phyloP scores from a whole-genome alignment of 1,284 basidiomycete species.

The Moesziomyces parantarcticus region DNA sequence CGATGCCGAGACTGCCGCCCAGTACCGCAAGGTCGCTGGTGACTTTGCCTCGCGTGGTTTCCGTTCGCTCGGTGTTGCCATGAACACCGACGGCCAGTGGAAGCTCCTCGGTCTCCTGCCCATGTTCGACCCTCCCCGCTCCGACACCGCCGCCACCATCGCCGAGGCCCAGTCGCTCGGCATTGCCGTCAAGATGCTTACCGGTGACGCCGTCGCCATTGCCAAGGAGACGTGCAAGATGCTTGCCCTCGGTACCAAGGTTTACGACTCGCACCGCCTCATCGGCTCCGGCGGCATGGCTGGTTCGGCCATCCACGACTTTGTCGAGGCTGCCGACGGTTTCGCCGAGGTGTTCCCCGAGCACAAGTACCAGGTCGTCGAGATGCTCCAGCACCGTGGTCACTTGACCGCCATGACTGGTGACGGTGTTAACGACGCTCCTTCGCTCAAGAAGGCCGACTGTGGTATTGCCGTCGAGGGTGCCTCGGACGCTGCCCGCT shows the following conservation, averaged over 20 bases:
- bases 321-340: conserved; percentile 73
- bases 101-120: conserved; percentile 71
- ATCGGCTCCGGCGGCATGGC: conserved; percentile 72
- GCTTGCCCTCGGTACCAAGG: conserved; percentile 72
- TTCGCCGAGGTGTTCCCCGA: conserved; percentile 75
- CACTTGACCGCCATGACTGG: conserved; percentile 73
- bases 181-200: conserved; percentile 74
- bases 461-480: conserved; percentile 72
- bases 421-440: conserved; percentile 70
- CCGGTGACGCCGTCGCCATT: conserved; percentile 74
- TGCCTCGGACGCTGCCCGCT: conserved; percentile 71
- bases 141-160: conserved; percentile 73
- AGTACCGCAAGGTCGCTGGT: conserved; percentile 70
- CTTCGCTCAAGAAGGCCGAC: conserved; percentile 71
- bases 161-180: conserved; percentile 72
- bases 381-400: conserved; percentile 72
- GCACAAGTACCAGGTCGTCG: conserved; percentile 73
- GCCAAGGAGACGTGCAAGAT: conserved; percentile 73
- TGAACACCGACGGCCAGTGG: conserved; percentile 72
- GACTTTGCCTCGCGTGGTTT: conserved; percentile 73
- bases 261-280: conserved; percentile 73
- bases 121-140: conserved; percentile 73
- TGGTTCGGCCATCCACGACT: conserved; percentile 72
- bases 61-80: conserved; percentile 73
- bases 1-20: conserved; percentile 68